Conservation (phyloP, 1,139 yeast genomes). For the Protomyces lactucae-debilis region DNA sequence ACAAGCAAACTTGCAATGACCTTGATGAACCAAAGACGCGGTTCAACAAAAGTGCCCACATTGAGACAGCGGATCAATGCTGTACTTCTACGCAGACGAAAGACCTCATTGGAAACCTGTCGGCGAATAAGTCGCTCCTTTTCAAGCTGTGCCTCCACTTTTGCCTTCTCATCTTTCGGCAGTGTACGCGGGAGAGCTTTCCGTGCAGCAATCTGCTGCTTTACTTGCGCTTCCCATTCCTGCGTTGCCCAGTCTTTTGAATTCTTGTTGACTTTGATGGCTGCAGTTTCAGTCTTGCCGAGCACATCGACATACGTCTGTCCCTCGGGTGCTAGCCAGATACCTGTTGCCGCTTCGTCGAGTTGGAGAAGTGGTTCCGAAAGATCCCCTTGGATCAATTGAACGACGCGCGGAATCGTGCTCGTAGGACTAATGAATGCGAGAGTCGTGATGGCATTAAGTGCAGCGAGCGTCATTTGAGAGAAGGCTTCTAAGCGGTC, state of each 20-base stretch:
- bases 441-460: slow-evolving; percentile 57
- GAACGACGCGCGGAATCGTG: slow-evolving; percentile 52
- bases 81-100: slow-evolving; percentile 48
- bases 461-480: slow-evolving; percentile 45
- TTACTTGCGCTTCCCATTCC: slow-evolving; percentile 84
- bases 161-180: slow-evolving; percentile 67
- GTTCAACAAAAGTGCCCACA: slow-evolving; percentile 58
- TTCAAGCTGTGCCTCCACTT: slow-evolving; percentile 56
- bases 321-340: slow-evolving; percentile 68
- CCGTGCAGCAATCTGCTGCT: slow-evolving; percentile 65
- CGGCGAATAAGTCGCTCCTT: slow-evolving; percentile 57
- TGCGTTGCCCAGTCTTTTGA: slow-evolving; percentile 76
- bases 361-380: neutral
- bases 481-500: slow-evolving; percentile 5
- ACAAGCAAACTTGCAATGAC: slow-evolving; percentile 47
- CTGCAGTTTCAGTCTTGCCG: slow-evolving; percentile 42
- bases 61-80: slow-evolving; percentile 50
- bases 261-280: slow-evolving; percentile 40
- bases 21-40: slow-evolving; percentile 63
- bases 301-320: slow-evolving; percentile 64
- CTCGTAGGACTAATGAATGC: slow-evolving; percentile 65
- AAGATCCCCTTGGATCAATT: slow-evolving; percentile 40
- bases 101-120: slow-evolving; percentile 44
- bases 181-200: slow-evolving; percentile 47
- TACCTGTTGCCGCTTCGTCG: slow-evolving; percentile 36